These are phyloP conservation scores for Aspergillus spinulosporus DNA, from an alignment of 2,329 filamentous ascomycete species.

Conservation along the genomic window DNA sequence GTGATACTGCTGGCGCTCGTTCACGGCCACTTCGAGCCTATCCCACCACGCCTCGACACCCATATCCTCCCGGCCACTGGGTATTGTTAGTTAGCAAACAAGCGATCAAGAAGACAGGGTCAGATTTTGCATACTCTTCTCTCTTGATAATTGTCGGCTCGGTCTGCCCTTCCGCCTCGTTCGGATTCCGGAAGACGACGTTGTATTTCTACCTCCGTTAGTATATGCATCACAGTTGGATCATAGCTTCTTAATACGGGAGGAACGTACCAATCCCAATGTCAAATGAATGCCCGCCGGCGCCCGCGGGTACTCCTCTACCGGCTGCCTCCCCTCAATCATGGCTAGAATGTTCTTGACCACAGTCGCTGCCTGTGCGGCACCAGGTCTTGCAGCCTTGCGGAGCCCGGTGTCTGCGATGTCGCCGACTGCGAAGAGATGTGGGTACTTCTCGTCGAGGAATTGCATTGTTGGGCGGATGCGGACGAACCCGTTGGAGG, in stretches of 20 bases:
- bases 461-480: constrained; percentile 38
- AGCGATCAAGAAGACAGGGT: not conserved
- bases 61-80: constrained; percentile 40
- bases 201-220: constrained; percentile 34
- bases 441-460: constrained; percentile 30
- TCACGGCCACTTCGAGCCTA: constrained; percentile 32
- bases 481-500: constrained; percentile 36
- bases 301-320: constrained; percentile 29
- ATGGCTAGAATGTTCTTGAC: constrained; percentile 36
- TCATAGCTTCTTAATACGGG: not conserved
- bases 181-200: constrained; percentile 40
- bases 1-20: constrained; percentile 35
- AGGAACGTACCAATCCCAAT: constrained; percentile 32
- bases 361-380: constrained; percentile 33
- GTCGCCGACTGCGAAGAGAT: constrained; percentile 39
- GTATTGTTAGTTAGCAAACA: constrained; percentile 16
- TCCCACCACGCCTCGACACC: constrained; percentile 40
- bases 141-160: constrained; percentile 36
- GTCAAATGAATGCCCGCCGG: constrained; percentile 38
- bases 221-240: not conserved
- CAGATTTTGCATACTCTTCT: constrained; percentile 30
- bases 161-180: constrained; percentile 34
- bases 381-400: constrained; percentile 37
- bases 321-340: constrained; percentile 30
- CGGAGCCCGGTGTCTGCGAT: constrained; percentile 40